Conservation (phyloP, 805 yeast species). For the Wickerhamiella lipophila region DNA sequence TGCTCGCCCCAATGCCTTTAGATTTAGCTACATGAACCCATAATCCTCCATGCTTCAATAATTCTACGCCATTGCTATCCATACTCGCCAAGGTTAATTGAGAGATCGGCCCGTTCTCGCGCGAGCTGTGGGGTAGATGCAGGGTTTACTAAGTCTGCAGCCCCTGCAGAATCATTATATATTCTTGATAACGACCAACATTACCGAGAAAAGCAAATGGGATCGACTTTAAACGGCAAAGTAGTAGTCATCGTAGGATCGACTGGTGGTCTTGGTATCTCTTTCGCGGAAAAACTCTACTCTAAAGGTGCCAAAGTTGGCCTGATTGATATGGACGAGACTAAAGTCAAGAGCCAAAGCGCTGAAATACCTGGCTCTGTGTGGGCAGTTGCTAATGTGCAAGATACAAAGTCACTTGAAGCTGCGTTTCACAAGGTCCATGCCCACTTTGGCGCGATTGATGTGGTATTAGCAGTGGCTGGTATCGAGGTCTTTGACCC, state of each 20-base stretch:
- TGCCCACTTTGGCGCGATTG: conserved; percentile 6
- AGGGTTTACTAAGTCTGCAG: background rate
- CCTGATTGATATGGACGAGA: conserved; percentile 1
- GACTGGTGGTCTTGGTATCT: conserved; percentile 9
- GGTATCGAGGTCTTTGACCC: conserved; percentile 7
- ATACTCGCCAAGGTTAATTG: no score
- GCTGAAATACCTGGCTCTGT: background rate
- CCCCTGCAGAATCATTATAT: background rate
- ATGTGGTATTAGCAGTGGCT: conserved; percentile 4
- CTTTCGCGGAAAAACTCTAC: background rate
- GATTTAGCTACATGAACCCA: no score
- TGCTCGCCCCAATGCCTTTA: no score
- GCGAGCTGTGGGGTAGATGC: background rate
- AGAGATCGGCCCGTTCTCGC: background rate
- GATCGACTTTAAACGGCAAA: background rate
- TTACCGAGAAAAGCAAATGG: no score
- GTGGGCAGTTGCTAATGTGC: background rate
- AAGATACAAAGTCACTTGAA: background rate
- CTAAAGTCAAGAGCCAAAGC: background rate
- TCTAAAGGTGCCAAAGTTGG: conserved; percentile 1
- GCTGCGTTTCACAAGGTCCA: background rate
- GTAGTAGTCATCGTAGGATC: conserved; percentile 9
- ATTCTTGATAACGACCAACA: no score
- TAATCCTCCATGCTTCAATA: no score
- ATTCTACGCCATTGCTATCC: no score